Evolutionary conservation across 1,284 basidiomycete species (phyloP), one percentile per base, ranked within the genome.

Genomic region (Gomphus bonarii): DNA sequence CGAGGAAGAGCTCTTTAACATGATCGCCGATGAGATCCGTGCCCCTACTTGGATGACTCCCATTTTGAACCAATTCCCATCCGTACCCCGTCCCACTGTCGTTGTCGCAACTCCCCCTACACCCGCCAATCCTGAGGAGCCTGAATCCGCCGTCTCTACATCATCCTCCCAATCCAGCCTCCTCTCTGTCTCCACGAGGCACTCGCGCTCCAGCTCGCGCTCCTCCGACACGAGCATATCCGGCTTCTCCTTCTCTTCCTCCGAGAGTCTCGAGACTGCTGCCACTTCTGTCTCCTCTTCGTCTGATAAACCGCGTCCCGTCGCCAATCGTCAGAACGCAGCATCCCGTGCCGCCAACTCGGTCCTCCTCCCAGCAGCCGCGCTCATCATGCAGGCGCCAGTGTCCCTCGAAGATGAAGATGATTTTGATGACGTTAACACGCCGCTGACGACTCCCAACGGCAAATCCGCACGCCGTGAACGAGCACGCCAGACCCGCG

Each of bases 121-220:
- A 28, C 22, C 18, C 20, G 31, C 42, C n/a, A 22, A 58, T 58
- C 68, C 46, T 75, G 80, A 52, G 57, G 54, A 65, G 64, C 55
- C 59, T 46, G 54, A 54, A 48, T 48, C 54, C 11, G 56, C 55
- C 47, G 50, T 57, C 8, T 49, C 60, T 20, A 40, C 59, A 22
- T 51, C 57, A 12, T 40, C 57, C 35, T 50, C 60, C 36, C 30
- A 40, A 12, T 53, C 60, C 9, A 55, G 52, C 80, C 82, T 46
- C 30, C 70, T 80, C 59, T 84, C 83, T 28, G 71, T 75, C 47
- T 65, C 75, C 60, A 84, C 82, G 47, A 73, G 73, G 14, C 82
- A 82, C 66, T 88, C 86, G 16, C 82, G 84, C 60, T 86, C 81
- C 66, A 85, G 84, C 70, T 88, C 86, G 55, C 77, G 78, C 64